Percentiles rank a stretch among this genome's conserved stretches.
Conservation (phyloP, 2,329 filamentous ascomycete genomes). For the Colletotrichum tropicicola region DNA sequence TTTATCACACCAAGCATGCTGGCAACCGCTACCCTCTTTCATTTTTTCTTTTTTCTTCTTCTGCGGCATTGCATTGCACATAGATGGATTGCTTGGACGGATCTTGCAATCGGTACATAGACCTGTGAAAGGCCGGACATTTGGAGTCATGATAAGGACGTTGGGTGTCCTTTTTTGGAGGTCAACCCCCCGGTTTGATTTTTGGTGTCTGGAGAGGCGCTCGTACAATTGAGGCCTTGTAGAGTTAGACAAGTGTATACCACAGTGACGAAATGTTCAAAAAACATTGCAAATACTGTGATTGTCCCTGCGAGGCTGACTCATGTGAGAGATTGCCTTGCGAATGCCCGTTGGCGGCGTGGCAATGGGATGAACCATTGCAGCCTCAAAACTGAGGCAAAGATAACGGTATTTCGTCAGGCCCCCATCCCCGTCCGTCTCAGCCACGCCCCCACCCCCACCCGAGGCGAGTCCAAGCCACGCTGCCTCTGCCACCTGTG, state of each 20-base stretch:
- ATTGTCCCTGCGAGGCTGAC: not conserved
- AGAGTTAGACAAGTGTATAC: slow-evolving; percentile 19
- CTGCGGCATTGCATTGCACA: slow-evolving; percentile 28
- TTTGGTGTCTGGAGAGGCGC: slow-evolving; percentile 11
- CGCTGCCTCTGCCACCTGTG: not conserved
- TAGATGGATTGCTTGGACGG: slow-evolving; percentile 22
- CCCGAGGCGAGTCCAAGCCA: slow-evolving; percentile 5
- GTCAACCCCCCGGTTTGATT: slow-evolving; percentile 14
- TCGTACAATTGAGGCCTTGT: slow-evolving; percentile 1
- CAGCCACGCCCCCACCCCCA: slow-evolving; percentile 26
- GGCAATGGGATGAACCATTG: too few species aligned
- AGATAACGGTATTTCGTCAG: too few species aligned
- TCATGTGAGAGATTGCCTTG: too few species aligned
- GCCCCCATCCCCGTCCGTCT: not conserved
- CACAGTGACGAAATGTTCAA: slow-evolving; percentile 11
- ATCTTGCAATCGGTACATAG: slow-evolving; percentile 28
- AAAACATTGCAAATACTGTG: not conserved
- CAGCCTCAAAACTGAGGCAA: too few species aligned
- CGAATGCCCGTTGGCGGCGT: too few species aligned
- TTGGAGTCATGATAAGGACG: slow-evolving; percentile 29
- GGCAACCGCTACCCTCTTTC: slow-evolving; percentile 17
- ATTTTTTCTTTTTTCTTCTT: not conserved
- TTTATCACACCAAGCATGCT: slow-evolving; percentile 13
- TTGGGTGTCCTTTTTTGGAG: slow-evolving; percentile 27
- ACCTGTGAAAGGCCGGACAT: slow-evolving; percentile 24